Conservation (phyloP, 257 asterid genomes). For the Linderniella brevidens region DNA sequence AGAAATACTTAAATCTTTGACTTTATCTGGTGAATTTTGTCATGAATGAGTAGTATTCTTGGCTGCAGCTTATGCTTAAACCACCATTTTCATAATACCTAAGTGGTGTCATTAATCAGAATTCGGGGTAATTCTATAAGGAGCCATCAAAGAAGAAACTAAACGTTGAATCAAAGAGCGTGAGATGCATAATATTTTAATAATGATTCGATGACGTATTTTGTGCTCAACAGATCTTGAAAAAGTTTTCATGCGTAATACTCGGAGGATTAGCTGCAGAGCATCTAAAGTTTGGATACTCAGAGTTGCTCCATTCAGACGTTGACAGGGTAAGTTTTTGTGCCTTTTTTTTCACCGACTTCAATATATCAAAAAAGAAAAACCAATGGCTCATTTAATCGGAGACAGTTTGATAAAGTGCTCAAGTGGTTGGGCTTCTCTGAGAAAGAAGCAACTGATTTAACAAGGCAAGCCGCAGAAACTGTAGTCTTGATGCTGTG, state of each 20-base stretch:
- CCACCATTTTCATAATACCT: too few relatives aligned
- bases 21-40: too few relatives aligned
- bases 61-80: too few relatives aligned
- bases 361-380: too few relatives aligned
- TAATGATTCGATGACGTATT: not conserved
- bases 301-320: slow-evolving; percentile 53
- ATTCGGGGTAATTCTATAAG: too few relatives aligned
- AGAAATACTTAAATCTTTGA: too few relatives aligned
- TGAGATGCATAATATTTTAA: too few relatives aligned
- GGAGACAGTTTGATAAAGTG: slow-evolving; percentile 35
- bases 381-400: slow-evolving; percentile 5
- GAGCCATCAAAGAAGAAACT: too few relatives aligned
- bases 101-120: too few relatives aligned
- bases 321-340: slow-evolving; percentile 37
- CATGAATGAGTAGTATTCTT: too few relatives aligned
- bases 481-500: slow-evolving; percentile 24
- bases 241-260: slow-evolving; percentile 28
- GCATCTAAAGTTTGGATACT: slow-evolving; percentile 45
- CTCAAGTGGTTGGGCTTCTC: slow-evolving; percentile 23
- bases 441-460: slow-evolving; percentile 19
- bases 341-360: not conserved
- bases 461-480: slow-evolving; percentile 26
- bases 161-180: too few relatives aligned
- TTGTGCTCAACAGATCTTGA: slow-evolving; percentile 19
- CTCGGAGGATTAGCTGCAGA: slow-evolving; percentile 63